phyloP scores from a whole-genome alignment of 176 grass and related monocot genomes.

The Aegilops speltoides region DNA sequence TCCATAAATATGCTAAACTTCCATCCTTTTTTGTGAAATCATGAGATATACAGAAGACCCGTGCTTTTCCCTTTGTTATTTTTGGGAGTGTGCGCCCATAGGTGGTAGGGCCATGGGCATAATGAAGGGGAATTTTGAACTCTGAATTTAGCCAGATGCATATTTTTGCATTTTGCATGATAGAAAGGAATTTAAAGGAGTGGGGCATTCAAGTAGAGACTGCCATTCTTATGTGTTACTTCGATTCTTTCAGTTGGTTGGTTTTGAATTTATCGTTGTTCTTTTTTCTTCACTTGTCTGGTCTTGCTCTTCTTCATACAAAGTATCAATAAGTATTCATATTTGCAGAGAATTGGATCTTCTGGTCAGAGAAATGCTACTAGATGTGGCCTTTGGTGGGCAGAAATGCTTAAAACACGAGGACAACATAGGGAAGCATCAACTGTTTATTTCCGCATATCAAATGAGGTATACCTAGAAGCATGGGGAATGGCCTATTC shows the following conservation, averaged over 20 bases:
- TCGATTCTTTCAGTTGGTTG: background rate
- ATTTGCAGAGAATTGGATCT: constrained; percentile 77
- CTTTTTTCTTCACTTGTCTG: background rate
- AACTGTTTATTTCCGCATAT: constrained; percentile 86
- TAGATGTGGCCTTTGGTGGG: constrained; percentile 98
- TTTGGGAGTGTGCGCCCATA: background rate
- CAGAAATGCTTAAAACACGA: constrained; percentile 95
- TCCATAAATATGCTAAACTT: no score
- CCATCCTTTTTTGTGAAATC: background rate
- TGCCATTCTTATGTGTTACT: background rate
- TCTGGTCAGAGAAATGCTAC: constrained; percentile 86
- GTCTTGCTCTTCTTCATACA: constrained; percentile 24
- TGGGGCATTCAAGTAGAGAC: background rate
- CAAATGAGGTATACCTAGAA: constrained; percentile 75
- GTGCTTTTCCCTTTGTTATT: background rate
- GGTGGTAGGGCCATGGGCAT: background rate
- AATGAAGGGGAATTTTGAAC: background rate
- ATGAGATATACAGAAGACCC: background rate
- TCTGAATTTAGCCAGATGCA: background rate
- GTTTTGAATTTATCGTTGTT: background rate
- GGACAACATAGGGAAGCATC: constrained; percentile 84
- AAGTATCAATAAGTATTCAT: constrained; percentile 17
- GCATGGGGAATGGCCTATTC: background rate
- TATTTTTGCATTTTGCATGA: constrained; percentile 18
- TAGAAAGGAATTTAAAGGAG: background rate